phyloP scores from a whole-genome alignment of 2,329 filamentous ascomycete species.

The Cladosporium sp. region DNA sequence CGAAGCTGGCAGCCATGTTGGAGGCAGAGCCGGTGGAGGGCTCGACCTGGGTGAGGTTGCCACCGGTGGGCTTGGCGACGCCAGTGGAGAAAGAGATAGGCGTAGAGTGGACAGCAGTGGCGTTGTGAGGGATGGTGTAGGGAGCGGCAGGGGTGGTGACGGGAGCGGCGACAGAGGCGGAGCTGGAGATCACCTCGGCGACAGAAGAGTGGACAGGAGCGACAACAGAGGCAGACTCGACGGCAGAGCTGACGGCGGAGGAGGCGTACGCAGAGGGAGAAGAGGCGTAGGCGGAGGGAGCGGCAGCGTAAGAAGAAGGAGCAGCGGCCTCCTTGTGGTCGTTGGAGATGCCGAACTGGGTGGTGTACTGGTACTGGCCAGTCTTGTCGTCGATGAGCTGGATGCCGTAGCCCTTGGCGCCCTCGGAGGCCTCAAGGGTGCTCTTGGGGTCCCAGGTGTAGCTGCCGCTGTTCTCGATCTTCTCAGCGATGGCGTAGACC shows the following conservation, averaged over 20 bases:
- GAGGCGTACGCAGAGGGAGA: conserved; percentile 24
- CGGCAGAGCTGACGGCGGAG: conserved; percentile 15
- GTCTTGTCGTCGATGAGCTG: conserved; percentile 61
- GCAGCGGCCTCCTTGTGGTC: conserved; percentile 35
- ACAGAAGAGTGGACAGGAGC: conserved; percentile 13
- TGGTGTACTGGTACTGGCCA: conserved; percentile 62
- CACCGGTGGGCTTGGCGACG: conserved; percentile 30
- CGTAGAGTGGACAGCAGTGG: conserved; percentile 35
- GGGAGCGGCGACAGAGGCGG: conserved; percentile 35
- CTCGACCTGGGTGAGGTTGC: conserved; percentile 25
- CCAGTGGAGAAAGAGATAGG: conserved; percentile 27
- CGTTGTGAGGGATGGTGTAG: conserved; percentile 23
- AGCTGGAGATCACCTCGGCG: conserved; percentile 14
- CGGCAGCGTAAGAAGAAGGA: background rate
- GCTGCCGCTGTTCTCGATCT: conserved; percentile 56
- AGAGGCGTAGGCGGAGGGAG: conserved; percentile 24
- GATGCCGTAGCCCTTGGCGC: conserved; percentile 59
- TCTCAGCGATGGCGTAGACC: conserved; percentile 53
- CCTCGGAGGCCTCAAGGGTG: conserved; percentile 43
- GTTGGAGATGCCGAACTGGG: conserved; percentile 62
- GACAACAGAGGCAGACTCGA: conserved; percentile 15
- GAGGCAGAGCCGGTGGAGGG: conserved; percentile 26
- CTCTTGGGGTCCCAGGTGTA: conserved; percentile 57
- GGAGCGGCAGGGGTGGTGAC: conserved; percentile 21
- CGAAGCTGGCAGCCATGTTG: conserved; percentile 40